phyloP scores from a whole-genome alignment of 176 grass and related monocot genomes.

The Phoenix roebelenii region DNA sequence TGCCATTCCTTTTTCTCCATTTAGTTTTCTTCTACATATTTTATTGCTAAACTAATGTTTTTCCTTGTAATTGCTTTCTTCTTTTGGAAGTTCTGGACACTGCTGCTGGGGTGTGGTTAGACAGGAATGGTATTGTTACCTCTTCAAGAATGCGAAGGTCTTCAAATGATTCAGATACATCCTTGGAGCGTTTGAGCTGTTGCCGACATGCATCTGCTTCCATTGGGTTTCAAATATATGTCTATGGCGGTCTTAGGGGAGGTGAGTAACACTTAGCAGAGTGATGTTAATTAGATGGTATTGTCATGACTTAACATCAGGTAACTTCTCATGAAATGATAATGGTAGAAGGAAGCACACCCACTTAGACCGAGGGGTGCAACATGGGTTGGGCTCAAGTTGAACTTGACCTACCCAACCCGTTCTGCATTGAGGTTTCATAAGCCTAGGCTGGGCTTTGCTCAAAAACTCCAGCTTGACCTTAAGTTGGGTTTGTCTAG shows the following conservation, averaged over 20 bases:
- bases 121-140: conserved; percentile 95
- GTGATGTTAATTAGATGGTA: too few relatives aligned
- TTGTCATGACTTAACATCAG: too few relatives aligned
- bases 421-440: too few relatives aligned
- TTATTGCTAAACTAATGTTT: background rate
- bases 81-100: conserved; percentile 81
- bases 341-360: too few relatives aligned
- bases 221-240: conserved; percentile 72
- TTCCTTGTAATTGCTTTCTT: conserved; percentile 1
- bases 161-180: conserved; percentile 64
- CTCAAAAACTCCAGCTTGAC: too few relatives aligned
- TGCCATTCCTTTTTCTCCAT: background rate
- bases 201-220: conserved; percentile 91
- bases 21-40: too few relatives aligned
- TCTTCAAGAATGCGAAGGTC: conserved; percentile 55
- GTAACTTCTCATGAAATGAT: too few relatives aligned
- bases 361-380: too few relatives aligned
- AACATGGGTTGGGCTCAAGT: too few relatives aligned
- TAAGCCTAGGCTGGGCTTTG: too few relatives aligned
- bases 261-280: conserved; percentile 3
- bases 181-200: conserved; percentile 70
- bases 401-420: too few relatives aligned
- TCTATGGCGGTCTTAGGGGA: conserved; percentile 89
- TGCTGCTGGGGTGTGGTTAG: conserved; percentile 99
- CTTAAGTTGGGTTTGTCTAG: too few relatives aligned